Evolutionary conservation across 2,329 filamentous ascomycete species (phyloP).

Genomic region (Sporothrix pallida): DNA sequence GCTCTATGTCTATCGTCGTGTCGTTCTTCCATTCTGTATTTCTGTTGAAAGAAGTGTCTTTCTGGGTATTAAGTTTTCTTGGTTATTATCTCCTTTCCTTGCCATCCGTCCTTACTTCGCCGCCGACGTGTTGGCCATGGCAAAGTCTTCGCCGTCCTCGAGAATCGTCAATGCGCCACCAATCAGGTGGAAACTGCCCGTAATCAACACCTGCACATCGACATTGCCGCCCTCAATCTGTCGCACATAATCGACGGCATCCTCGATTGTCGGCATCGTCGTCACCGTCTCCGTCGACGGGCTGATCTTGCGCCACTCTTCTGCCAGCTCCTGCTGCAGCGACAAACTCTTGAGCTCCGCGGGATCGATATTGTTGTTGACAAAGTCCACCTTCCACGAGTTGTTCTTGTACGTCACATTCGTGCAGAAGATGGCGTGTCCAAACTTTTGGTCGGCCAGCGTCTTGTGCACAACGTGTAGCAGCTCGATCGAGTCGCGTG

Average conservation of each 20-base stretch:
- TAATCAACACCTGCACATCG: constrained; percentile 47
- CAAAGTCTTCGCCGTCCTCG: constrained; percentile 37
- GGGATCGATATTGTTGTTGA: constrained; percentile 61
- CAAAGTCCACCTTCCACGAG: constrained; percentile 62
- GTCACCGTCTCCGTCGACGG: constrained; percentile 52
- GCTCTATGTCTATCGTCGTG: constrained; percentile 16
- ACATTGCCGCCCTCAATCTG: constrained; percentile 26
- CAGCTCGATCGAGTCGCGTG: constrained; percentile 73
- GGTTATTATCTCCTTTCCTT: not conserved
- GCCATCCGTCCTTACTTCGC: not conserved
- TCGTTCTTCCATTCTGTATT: not conserved
- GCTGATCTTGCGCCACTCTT: constrained; percentile 56
- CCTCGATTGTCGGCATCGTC: constrained; percentile 60
- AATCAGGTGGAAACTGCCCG: constrained; percentile 56
- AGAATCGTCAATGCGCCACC: constrained; percentile 48
- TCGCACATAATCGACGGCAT: constrained; percentile 54
- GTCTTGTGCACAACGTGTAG: constrained; percentile 56
- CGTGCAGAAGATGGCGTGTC: constrained; percentile 63
- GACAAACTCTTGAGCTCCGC: constrained; percentile 56
- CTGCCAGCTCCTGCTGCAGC: constrained; percentile 58
- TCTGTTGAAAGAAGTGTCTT: not conserved
- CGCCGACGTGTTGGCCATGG: constrained; percentile 27
- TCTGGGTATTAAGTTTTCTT: not conserved
- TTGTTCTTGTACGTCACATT: constrained; percentile 54
- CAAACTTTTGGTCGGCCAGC: constrained; percentile 59